Evolutionary conservation across 2,329 filamentous ascomycete genomes (phyloP).

Genomic region (Pseudopyricularia javanii): DNA sequence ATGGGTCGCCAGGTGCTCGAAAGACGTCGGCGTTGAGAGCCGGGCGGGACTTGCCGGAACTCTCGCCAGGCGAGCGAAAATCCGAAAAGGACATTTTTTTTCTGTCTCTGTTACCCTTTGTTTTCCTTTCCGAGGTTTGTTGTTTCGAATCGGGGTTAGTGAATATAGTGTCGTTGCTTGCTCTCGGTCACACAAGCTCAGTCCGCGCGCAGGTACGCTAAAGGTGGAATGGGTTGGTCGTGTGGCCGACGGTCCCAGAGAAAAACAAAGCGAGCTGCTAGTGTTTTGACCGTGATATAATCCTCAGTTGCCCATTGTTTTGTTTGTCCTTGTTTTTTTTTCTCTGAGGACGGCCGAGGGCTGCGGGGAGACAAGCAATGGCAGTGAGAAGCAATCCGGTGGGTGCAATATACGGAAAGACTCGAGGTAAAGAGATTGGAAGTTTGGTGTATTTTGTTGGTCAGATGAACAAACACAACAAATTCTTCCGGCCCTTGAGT

Average conservation of each 20-base stretch:
- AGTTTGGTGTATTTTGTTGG: too few relatives aligned
- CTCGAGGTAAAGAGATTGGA: too few relatives aligned
- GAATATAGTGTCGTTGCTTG: neutral
- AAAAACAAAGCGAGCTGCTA: neutral
- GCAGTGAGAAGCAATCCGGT: too few relatives aligned
- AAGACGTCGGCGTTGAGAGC: conserved; percentile 19
- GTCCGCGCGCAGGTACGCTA: neutral
- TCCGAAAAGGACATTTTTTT: conserved; percentile 15
- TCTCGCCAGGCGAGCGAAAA: conserved; percentile 18
- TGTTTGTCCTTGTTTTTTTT: too few relatives aligned
- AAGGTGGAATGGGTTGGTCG: neutral
- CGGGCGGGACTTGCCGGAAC: conserved; percentile 9
- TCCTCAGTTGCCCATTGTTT: neutral
- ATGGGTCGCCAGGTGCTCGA: conserved; percentile 17
- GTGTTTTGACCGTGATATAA: neutral
- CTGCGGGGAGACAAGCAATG: too few relatives aligned
- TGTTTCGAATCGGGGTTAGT: neutral
- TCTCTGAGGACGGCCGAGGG: too few relatives aligned
- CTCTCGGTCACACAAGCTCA: neutral
- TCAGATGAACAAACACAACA: too few relatives aligned
- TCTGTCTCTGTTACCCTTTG: too few relatives aligned
- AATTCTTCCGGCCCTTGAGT: too few relatives aligned
- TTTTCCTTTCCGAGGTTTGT: too few relatives aligned
- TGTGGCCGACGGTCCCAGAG: neutral
- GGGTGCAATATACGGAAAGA: too few relatives aligned